Percentiles rank a stretch among this genome's conserved stretches.
These are phyloP conservation scores for Cucumis cinereus DNA, from an alignment of 306 rosid genomes.

Conservation along the genomic window DNA sequence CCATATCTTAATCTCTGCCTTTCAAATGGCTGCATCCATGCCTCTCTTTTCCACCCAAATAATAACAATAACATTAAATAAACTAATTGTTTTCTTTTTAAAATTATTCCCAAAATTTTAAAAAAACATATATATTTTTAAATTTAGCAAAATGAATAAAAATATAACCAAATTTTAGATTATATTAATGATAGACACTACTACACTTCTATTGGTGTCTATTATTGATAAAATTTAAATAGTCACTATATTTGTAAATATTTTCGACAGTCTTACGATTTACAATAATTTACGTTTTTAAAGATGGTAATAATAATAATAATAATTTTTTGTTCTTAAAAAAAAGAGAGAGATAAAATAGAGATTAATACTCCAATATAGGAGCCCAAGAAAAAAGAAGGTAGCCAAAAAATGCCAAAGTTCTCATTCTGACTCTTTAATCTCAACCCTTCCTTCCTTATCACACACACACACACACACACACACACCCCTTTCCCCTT, in stretches of 20 bases:
- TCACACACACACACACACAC: constrained; percentile 51
- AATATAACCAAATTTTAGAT: too few species aligned
- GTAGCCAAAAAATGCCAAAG: constrained; percentile 33
- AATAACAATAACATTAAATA: background rate
- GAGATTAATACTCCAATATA: background rate
- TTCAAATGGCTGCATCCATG: constrained; percentile 5
- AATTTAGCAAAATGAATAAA: too few species aligned
- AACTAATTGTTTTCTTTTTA: background rate
- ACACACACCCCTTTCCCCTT: background rate
- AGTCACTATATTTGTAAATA: too few species aligned
- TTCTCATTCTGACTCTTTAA: constrained; percentile 41
- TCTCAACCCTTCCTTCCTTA: constrained; percentile 99
- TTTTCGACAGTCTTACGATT: too few species aligned
- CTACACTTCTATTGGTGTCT: too few species aligned
- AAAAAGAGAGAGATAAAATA: background rate
- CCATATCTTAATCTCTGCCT: constrained; percentile 2
- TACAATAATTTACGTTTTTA: too few species aligned
- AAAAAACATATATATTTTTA: too few species aligned
- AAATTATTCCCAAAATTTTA: too few species aligned
- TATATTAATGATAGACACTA: too few species aligned
- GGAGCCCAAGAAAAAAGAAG: background rate
- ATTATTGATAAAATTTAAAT: too few species aligned
- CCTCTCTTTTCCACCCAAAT: background rate
- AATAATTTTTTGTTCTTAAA: too few species aligned
- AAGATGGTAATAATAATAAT: too few species aligned